Conservation (phyloP, 1,284 basidiomycete genomes). For the Cronartium ribicola region DNA sequence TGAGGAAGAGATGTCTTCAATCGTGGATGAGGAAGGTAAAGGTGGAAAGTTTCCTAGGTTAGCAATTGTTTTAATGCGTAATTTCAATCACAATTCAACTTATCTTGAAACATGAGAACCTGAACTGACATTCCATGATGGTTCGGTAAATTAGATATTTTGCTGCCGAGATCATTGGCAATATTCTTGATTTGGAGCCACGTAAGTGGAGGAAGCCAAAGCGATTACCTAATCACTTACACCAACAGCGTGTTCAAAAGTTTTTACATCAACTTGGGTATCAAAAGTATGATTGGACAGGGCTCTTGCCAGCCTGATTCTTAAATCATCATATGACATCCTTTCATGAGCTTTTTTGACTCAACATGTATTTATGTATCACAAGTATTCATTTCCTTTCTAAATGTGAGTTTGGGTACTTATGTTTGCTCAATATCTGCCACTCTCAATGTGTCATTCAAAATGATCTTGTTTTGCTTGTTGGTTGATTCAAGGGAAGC, state of each 20-base stretch:
- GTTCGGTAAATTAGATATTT: conserved; percentile 65
- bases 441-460: too few relatives aligned
- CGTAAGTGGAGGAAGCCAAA: conserved; percentile 76
- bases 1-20: conserved; percentile 8
- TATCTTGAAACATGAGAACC: neutral
- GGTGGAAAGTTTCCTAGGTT: conserved; percentile 81
- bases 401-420: too few relatives aligned
- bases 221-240: conserved; percentile 67
- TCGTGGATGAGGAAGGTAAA: conserved; percentile 71
- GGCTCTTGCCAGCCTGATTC: conserved; percentile 53
- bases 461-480: too few relatives aligned
- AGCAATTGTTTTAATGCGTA: conserved; percentile 47
- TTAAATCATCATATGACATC: too few relatives aligned
- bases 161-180: conserved; percentile 90
- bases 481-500: too few relatives aligned
- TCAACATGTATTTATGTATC: too few relatives aligned
- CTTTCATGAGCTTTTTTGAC: too few relatives aligned
- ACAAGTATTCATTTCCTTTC: too few relatives aligned
- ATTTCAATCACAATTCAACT: neutral
- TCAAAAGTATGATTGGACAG: conserved; percentile 72
- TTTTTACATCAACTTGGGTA: conserved; percentile 54
- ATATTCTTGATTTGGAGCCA: conserved; percentile 81
- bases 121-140: neutral
- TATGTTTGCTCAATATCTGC: too few relatives aligned
- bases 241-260: conserved; percentile 47